Conservation (phyloP, 768 basidiomycete genomes). For the Sistotremastrum niveocremeum region DNA sequence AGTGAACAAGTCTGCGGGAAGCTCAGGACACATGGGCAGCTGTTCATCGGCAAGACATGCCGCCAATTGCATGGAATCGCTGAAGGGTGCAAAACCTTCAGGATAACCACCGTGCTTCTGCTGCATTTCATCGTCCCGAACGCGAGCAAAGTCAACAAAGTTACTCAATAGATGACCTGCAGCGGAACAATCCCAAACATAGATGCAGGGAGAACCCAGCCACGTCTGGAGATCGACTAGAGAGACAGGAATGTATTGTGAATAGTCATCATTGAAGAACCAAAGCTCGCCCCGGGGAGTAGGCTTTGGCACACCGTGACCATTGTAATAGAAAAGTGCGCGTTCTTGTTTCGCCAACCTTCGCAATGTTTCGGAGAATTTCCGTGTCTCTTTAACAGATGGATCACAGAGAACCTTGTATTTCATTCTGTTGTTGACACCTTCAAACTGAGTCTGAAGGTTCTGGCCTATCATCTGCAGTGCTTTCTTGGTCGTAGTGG, state of each 20-base stretch:
- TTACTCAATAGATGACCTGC: constrained; percentile 88
- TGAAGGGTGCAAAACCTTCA: constrained; percentile 53
- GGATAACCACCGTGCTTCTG: constrained; percentile 46
- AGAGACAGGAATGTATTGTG: constrained; percentile 96
- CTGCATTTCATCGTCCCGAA: constrained; percentile 55
- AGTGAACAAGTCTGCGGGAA: constrained; percentile 95
- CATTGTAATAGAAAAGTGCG: constrained; percentile 94
- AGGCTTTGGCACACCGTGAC: constrained; percentile 95
- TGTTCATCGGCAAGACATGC: constrained; percentile 87
- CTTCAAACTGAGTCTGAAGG: constrained; percentile 91
- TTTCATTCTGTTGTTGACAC: constrained; percentile 82
- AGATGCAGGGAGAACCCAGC: constrained; percentile 90
- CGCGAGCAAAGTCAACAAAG: constrained; percentile 69
- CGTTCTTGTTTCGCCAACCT: constrained; percentile 89
- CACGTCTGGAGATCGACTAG: constrained; percentile 87
- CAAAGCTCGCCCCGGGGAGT: constrained; percentile 93
- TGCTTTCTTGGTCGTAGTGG: constrained; percentile 84
- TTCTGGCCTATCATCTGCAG: constrained; percentile 89
- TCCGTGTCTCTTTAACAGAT: constrained; percentile 83
- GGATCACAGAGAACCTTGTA: constrained; percentile 95
- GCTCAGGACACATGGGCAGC: constrained; percentile 88
- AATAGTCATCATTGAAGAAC: constrained; percentile 96
- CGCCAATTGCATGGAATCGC: constrained; percentile 86
- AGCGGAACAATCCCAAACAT: constrained; percentile 99
- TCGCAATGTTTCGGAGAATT: constrained; percentile 71